Percentiles rank a stretch among this genome's conserved stretches.
Evolutionary conservation across 2,329 filamentous ascomycete species (phyloP).

Genomic region (Penicillium concentricum): DNA sequence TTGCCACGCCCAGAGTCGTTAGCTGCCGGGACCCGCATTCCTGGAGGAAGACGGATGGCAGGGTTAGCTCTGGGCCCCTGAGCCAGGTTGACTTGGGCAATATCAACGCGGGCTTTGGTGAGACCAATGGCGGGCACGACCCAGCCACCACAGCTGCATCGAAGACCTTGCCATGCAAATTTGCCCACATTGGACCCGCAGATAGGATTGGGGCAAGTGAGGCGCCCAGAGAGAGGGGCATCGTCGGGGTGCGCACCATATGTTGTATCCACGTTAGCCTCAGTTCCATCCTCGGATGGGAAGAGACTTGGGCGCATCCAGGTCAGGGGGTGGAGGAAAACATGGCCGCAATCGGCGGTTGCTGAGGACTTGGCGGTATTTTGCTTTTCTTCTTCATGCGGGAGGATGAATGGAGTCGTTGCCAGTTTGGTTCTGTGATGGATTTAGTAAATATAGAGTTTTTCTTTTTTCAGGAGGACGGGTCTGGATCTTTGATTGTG

Average conservation of each 20-base stretch:
- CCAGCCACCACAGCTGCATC: slow-evolving; percentile 88
- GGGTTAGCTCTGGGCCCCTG: slow-evolving; percentile 21
- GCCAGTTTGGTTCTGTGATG: slow-evolving; percentile 57
- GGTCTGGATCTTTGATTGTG: background rate
- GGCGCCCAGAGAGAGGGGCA: slow-evolving; percentile 76
- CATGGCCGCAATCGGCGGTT: slow-evolving; percentile 67
- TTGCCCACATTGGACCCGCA: slow-evolving; percentile 84
- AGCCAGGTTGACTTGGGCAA: slow-evolving; percentile 45
- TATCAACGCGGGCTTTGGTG: slow-evolving; percentile 78
- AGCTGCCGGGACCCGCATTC: slow-evolving; percentile 29
- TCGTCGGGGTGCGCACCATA: slow-evolving; percentile 52
- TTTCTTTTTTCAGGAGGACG: background rate
- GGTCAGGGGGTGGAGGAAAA: slow-evolving; percentile 86
- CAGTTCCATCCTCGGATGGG: slow-evolving; percentile 23
- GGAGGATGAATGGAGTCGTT: slow-evolving; percentile 65
- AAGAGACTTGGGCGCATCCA: slow-evolving; percentile 89
- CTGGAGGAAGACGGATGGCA: slow-evolving; percentile 41
- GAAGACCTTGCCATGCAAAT: slow-evolving; percentile 94
- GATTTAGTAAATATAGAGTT: slow-evolving; percentile 3
- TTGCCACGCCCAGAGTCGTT: slow-evolving; percentile 24
- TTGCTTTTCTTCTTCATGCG: slow-evolving; percentile 52
- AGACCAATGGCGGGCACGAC: slow-evolving; percentile 87
- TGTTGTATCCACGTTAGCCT: slow-evolving; percentile 10
- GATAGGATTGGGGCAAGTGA: slow-evolving; percentile 75
- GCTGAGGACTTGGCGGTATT: slow-evolving; percentile 22